phyloP scores from a whole-genome alignment of 345 rosid species.

The Aquilaria sinensis region DNA sequence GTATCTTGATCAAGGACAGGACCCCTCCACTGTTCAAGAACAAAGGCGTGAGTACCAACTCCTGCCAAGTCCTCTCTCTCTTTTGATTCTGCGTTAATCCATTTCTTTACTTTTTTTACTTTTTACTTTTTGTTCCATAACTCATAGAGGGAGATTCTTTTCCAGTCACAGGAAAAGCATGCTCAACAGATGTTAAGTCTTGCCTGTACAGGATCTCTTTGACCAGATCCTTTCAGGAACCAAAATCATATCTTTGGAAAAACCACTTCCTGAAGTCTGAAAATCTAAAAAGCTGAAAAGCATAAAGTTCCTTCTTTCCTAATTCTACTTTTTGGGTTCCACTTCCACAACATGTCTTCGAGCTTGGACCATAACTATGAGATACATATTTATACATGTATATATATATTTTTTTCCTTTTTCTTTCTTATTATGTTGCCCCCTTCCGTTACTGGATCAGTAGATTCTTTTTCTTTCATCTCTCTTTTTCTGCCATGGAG shows the following conservation, averaged over 20 bases:
- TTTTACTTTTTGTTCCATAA: conserved; percentile 2
- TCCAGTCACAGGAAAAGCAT: conserved; percentile 58
- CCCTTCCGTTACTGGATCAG: conserved; percentile 19
- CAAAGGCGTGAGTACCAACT: conserved; percentile 56
- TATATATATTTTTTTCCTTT: not conserved
- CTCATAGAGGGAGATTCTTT: conserved; percentile 21
- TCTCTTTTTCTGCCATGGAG: conserved; percentile 11
- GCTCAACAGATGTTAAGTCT: conserved; percentile 34
- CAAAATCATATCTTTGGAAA: conserved; percentile 16
- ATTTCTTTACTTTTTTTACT: conserved; percentile 10
- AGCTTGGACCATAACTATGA: too few species aligned
- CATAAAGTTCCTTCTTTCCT: not conserved
- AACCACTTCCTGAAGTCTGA: not conserved
- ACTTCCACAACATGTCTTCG: too few species aligned
- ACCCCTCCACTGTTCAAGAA: conserved; percentile 48
- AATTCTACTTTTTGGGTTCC: too few species aligned
- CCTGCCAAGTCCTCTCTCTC: conserved; percentile 5
- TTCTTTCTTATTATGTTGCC: conserved; percentile 9
- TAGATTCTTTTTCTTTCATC: conserved; percentile 15
- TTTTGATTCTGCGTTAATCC: conserved; percentile 12
- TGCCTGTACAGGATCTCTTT: conserved; percentile 48
- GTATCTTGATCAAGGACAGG: conserved; percentile 81
- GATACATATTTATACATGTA: too few species aligned
- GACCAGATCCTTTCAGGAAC: conserved; percentile 60
- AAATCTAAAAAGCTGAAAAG: conserved; percentile 2